These are phyloP conservation scores for Vinca major DNA, from an alignment of 305 asterid species.

Conservation along the genomic window DNA sequence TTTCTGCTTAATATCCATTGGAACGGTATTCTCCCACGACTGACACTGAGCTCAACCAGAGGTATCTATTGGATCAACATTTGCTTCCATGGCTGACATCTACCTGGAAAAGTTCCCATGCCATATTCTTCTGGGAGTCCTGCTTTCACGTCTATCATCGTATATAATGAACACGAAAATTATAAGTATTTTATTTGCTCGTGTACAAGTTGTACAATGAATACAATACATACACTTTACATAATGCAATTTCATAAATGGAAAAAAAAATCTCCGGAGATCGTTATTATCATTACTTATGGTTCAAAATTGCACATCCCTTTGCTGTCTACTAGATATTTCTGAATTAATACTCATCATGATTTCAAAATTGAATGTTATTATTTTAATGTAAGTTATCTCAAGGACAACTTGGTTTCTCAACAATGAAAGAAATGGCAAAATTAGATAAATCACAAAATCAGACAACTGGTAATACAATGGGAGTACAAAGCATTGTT, in stretches of 20 bases:
- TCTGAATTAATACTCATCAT: too few relatives aligned
- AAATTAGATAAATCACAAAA: neutral
- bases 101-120: neutral
- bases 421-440: neutral
- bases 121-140: neutral
- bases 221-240: neutral
- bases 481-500: neutral
- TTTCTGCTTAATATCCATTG: neutral
- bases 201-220: neutral
- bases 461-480: neutral
- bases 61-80: neutral
- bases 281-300: neutral
- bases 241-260: neutral
- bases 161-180: neutral
- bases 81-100: neutral
- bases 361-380: too few relatives aligned
- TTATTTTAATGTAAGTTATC: too few relatives aligned
- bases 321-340: too few relatives aligned
- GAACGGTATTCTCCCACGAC: neutral
- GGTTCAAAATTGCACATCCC: neutral
- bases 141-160: neutral
- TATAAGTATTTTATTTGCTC: neutral
- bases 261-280: neutral
- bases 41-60: neutral
- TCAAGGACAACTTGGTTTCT: neutral